Percentiles rank a stretch among this genome's conserved stretches.
These are phyloP conservation scores for Sporisorium iseilematis-ciliati DNA, from an alignment of 1,284 basidiomycete species.

Conservation along the genomic window DNA sequence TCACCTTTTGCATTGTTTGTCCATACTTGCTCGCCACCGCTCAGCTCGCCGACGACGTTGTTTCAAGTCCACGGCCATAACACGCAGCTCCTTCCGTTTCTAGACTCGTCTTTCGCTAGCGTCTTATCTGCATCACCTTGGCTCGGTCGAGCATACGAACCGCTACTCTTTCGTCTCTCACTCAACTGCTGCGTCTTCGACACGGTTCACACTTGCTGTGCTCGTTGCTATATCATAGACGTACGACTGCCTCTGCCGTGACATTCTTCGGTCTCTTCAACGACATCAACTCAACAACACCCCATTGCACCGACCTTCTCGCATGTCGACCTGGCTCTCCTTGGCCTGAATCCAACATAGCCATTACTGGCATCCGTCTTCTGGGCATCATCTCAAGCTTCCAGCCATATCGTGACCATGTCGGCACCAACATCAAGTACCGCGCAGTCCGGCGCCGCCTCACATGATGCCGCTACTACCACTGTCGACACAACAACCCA, in stretches of 20 bases:
- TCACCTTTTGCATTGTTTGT: slow-evolving; percentile 6
- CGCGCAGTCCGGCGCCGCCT: slow-evolving; percentile 7
- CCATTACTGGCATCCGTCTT: not conserved
- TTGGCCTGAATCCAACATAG: not conserved
- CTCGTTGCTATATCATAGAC: not conserved
- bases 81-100: not conserved
- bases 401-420: not conserved
- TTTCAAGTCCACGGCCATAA: not conserved
- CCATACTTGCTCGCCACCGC: not conserved
- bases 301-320: no score
- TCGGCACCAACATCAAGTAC: slow-evolving; percentile 3
- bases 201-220: not conserved
- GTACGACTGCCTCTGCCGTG: not conserved
- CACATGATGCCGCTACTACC: not conserved
- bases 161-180: not conserved
- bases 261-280: not conserved
- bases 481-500: not conserved
- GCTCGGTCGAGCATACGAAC: slow-evolving; percentile 1
- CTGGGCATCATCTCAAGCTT: not conserved
- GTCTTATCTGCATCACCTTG: not conserved
- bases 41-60: not conserved
- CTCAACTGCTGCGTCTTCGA: not conserved
- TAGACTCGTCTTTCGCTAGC: not conserved
- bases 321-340: not conserved
- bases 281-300: not conserved